Percentiles rank a stretch among this genome's conserved stretches.
phyloP scores from a whole-genome alignment of 139 green algal genomes.

The Mesotaenium endlicherianum region DNA sequence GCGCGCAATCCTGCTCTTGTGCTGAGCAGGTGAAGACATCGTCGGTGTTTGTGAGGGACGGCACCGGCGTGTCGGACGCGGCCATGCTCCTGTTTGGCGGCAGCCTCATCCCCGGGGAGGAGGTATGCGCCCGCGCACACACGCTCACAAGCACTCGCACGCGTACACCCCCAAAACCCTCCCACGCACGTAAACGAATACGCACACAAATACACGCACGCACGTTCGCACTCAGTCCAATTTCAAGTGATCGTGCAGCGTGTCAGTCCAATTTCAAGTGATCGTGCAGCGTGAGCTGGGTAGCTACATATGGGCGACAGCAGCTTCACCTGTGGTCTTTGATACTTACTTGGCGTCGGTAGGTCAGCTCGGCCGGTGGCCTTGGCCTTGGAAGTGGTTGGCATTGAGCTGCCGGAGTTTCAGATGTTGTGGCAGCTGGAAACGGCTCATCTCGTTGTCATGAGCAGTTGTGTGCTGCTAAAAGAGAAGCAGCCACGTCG shows the following conservation, averaged over 20 bases:
- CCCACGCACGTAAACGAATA: not conserved
- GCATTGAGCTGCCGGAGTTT: no score
- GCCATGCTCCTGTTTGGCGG: constrained; percentile 18
- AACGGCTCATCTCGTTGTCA: no score
- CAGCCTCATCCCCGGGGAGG: not conserved
- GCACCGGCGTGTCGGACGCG: constrained; percentile 14
- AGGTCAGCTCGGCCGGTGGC: no score
- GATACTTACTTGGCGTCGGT: no score
- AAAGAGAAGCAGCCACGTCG: no score
- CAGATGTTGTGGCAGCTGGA: no score
- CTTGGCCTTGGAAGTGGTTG: no score
- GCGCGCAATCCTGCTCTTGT: not conserved
- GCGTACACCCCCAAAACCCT: not conserved
- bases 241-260: constrained; percentile 72
- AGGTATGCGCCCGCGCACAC: not conserved
- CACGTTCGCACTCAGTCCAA: not conserved
- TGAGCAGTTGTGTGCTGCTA: no score
- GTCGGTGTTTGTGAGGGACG: constrained; percentile 10
- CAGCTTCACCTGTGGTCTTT: no score
- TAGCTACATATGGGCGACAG: no score
- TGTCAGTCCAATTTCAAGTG: constrained; percentile 99
- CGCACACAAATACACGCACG: not conserved
- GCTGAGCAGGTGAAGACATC: constrained; percentile 29
- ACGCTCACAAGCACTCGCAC: not conserved
- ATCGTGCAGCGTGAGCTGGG: no score